Evolutionary conservation across 73 alveolate species (phyloP), one percentile per base, ranked within the genome.

Genomic region (Symbiodinium natans): DNA sequence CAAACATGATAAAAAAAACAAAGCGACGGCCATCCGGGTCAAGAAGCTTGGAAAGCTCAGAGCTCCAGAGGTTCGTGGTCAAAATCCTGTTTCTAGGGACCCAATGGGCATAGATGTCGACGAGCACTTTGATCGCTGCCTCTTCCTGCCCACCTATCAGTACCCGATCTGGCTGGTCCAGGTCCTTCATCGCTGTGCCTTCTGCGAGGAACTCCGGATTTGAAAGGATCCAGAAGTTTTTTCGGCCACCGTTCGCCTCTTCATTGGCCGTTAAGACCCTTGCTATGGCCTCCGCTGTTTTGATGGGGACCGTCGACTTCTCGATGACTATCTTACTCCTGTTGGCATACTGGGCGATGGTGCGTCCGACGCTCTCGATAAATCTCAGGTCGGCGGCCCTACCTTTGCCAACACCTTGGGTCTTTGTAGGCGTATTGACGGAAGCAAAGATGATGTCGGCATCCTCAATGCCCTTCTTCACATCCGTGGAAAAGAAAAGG

Each of bases 181-280:
- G 98, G 93, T 99, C 99, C 82, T 99, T 68, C 43, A 99, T 99
- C 54, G 99, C 99, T 39, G 99, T 99, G 40, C 99, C 99, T 40
- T 98, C 99, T 63, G 99, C 99, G 39, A 99, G 99, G 98, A 99
- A 99, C 98, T 99, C 99, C 1, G 99, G 99, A 92, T 99, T 99
- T 0, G 99, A 99, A 23, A 99, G 99, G 82, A 99, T 99, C 80
- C 99, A 83, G 83, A 99, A 99, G 87, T 99, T 92, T 21, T 98
- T 94, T 31, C 93, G 99, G 41, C 94, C 93, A 73, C 89, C 88
- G 13, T 93, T 93, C 43, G 99, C 96, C 29, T 84, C 86, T 75
- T 95, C 68, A n/a, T 39, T 52, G 74, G 86, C 87, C 73, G 71
- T 83, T 80, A 46, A 86, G 82, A 82, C 98, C 71, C 63, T 98